Evolutionary conservation across 257 asterid species (phyloP).

Genomic region (Jasminum sambac): DNA sequence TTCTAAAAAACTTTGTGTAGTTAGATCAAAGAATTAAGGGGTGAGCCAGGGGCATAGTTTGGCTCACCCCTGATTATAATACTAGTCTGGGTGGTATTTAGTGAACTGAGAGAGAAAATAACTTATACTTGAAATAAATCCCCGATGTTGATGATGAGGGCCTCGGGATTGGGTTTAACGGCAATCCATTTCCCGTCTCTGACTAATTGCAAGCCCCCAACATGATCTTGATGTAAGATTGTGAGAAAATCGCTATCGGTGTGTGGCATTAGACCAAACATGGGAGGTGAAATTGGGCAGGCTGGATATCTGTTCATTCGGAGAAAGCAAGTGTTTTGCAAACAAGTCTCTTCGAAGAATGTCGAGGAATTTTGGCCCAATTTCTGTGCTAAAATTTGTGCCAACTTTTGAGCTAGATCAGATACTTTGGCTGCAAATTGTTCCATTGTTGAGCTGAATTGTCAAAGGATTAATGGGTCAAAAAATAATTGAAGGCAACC

Average conservation of each 20-base stretch:
- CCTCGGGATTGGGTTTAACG: conserved; percentile 70
- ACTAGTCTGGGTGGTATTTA: no score
- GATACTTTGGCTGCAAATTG: conserved; percentile 49
- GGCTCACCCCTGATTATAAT: no score
- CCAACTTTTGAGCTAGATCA: conserved; percentile 54
- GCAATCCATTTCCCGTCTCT: conserved; percentile 79
- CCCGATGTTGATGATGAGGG: conserved; percentile 82
- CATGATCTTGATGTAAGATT: conserved; percentile 67
- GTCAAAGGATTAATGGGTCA: not conserved
- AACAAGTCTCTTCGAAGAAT: conserved; percentile 53
- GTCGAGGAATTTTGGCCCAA: conserved; percentile 38
- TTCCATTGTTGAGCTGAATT: conserved; percentile 66
- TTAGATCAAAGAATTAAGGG: no score
- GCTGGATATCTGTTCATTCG: conserved; percentile 80
- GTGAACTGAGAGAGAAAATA: not conserved
- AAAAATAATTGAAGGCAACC: conserved; percentile 10
- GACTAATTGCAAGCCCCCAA: conserved; percentile 79
- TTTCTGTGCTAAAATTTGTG: conserved; percentile 58
- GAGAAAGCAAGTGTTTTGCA: conserved; percentile 57
- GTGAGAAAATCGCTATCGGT: conserved; percentile 89
- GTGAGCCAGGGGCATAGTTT: no score
- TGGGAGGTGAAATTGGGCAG: conserved; percentile 50
- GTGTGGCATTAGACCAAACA: conserved; percentile 75
- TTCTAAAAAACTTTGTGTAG: no score
- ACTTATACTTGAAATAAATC: conserved; percentile 70